phyloP scores from a whole-genome alignment of 2,329 filamentous ascomycete genomes.

The Fusarium globosum region DNA sequence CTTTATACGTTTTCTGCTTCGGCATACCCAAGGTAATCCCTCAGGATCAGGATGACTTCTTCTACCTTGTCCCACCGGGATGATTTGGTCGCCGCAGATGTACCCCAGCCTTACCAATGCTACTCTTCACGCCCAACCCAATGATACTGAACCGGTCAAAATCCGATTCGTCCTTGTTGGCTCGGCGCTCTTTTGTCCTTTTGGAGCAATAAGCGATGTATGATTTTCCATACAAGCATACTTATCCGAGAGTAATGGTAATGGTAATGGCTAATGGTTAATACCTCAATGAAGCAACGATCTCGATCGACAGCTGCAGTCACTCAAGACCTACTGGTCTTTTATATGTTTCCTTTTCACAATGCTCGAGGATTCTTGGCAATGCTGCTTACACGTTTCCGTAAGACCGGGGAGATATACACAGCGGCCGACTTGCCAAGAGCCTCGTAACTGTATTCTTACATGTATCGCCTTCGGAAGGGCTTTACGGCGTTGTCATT shows the following conservation, averaged over 20 bases:
- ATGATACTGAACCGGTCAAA: conserved; percentile 6
- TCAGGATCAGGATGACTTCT: neutral
- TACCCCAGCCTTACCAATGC: conserved; percentile 26
- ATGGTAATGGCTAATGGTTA: conserved; percentile 33
- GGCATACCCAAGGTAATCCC: conserved; percentile 11
- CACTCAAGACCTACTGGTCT: conserved; percentile 5
- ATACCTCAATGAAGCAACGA: conserved; percentile 28
- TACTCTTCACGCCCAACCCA: conserved; percentile 18
- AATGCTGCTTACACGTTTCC: conserved; percentile 10
- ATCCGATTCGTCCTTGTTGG: conserved; percentile 13
- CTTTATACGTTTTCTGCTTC: conserved; percentile 44
- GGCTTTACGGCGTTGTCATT: conserved; percentile 28
- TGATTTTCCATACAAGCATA: conserved; percentile 11
- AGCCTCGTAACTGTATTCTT: conserved; percentile 32
- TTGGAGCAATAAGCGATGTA: conserved; percentile 21
- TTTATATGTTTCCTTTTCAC: neutral
- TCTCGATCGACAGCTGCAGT: conserved; percentile 19
- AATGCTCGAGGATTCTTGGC: conserved; percentile 23
- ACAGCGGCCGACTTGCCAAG: conserved; percentile 7
- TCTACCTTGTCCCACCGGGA: conserved; percentile 3
- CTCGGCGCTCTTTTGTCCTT: conserved; percentile 11
- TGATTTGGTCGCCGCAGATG: conserved; percentile 22
- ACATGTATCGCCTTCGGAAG: conserved; percentile 16
- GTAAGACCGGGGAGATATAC: conserved; percentile 23
- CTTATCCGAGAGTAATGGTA: conserved; percentile 17